A percentile compares a stretch with the other conserved stretches of the same genome.
phyloP scores from a whole-genome alignment of 768 basidiomycete species.

The Hypholoma sublateritium region DNA sequence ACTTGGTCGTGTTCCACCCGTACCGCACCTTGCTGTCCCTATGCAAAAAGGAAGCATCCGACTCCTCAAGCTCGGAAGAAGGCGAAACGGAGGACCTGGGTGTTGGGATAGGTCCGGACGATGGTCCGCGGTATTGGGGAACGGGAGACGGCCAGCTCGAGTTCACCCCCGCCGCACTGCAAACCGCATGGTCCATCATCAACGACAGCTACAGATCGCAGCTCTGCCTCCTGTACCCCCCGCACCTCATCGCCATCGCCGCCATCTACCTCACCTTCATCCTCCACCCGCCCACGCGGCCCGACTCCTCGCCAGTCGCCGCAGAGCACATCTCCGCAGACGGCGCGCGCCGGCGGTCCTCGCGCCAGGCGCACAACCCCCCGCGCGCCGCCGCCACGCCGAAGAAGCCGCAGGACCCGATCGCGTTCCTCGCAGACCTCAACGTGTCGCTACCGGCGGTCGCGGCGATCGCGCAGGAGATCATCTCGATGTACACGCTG shows the following conservation, averaged over 20 bases:
- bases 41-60: constrained; percentile 54
- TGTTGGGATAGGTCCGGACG: constrained; percentile 42
- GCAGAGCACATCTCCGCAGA: constrained; percentile 10
- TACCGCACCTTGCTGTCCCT: constrained; percentile 86
- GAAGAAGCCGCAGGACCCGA: constrained; percentile 61
- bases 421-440: constrained; percentile 82
- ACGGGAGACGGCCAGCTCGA: constrained; percentile 78
- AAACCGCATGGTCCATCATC: constrained; percentile 96
- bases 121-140: constrained; percentile 76
- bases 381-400: constrained; percentile 24
- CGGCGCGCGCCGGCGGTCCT: constrained; percentile 32
- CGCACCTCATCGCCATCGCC: constrained; percentile 91
- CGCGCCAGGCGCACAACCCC: constrained; percentile 28
- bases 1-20: constrained; percentile 91
- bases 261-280: constrained; percentile 88
- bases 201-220: constrained; percentile 96
- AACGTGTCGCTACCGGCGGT: constrained; percentile 84
- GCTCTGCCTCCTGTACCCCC: constrained; percentile 91
- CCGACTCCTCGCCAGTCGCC: constrained; percentile 9
- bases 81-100: constrained; percentile 61
- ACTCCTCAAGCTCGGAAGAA: constrained; percentile 38
- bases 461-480: constrained; percentile 86
- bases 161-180: constrained; percentile 73
- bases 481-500: constrained; percentile 83
- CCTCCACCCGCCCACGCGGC: constrained; percentile 59